These are phyloP conservation scores for Chlorella sp. DNA, from an alignment of 139 green algal genomes.

Conservation along the genomic window DNA sequence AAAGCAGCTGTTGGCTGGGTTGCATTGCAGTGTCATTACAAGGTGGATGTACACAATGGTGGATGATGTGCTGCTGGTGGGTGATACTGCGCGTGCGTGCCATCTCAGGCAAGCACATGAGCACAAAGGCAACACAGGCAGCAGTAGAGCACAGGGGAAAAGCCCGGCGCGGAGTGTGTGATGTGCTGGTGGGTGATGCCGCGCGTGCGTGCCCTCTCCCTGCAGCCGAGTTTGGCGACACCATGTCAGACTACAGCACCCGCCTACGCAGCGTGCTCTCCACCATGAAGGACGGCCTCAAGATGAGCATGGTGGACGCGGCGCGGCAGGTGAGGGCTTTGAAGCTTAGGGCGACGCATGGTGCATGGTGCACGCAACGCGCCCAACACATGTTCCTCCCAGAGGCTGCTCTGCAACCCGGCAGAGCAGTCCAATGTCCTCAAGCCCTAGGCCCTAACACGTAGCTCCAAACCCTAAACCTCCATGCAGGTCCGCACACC, in stretches of 20 bases:
- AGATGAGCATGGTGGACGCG: constrained; percentile 14
- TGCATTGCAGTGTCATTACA: no score
- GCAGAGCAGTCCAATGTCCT: neutral
- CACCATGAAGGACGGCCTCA: constrained; percentile 17
- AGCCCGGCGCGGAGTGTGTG: no score
- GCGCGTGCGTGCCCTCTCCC: neutral
- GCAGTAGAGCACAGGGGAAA: no score
- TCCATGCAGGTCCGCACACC: neutral
- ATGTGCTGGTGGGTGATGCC: neutral
- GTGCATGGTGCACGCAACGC: no score
- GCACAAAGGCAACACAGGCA: no score
- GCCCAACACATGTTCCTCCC: neutral
- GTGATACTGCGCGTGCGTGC: neutral
- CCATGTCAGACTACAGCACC: constrained; percentile 29
- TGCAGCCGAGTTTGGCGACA: constrained; percentile 23
- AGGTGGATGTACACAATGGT: no score
- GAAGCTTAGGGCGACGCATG: no score
- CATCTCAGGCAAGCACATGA: no score
- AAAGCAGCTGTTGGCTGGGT: no score
- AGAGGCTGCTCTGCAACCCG: neutral
- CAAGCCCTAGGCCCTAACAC: neutral
- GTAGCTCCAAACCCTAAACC: neutral
- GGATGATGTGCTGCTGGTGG: neutral
- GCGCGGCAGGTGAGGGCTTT: constrained; percentile 7
- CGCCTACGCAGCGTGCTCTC: constrained; percentile 15